Conservation (phyloP, 177 flowering plant species). For the Telopea speciosissima region DNA sequence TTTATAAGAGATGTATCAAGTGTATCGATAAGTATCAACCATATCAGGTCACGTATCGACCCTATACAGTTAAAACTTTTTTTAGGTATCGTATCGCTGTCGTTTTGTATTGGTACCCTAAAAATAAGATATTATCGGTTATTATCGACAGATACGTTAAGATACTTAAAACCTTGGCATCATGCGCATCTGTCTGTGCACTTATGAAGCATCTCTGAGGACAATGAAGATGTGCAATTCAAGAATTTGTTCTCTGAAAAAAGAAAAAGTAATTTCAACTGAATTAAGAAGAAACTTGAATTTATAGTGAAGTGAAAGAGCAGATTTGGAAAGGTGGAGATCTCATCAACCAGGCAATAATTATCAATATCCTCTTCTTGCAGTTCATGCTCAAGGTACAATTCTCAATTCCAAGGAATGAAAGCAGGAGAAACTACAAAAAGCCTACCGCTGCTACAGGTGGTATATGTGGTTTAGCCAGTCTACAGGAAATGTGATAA, state of each 20-base stretch:
- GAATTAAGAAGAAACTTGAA: not conserved
- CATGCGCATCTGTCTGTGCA: too few species aligned
- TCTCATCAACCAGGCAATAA: not conserved
- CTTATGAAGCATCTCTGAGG: not conserved
- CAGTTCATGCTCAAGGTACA: not conserved
- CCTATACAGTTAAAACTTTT: too few species aligned
- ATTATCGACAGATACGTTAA: too few species aligned
- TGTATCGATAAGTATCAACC: too few species aligned
- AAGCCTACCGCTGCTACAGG: not conserved
- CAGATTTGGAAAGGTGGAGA: not conserved
- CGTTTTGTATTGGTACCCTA: too few species aligned
- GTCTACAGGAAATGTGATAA: not conserved
- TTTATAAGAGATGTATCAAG: too few species aligned
- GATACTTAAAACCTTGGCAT: too few species aligned
- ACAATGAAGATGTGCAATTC: not conserved
- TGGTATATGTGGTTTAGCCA: not conserved
- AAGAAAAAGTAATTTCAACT: not conserved
- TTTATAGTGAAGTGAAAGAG: not conserved
- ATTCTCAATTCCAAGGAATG: not conserved
- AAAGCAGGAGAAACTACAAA: not conserved
- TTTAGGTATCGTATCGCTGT: too few species aligned
- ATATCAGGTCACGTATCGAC: too few species aligned
- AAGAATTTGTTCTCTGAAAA: not conserved
- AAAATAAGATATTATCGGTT: too few species aligned
- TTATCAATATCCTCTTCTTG: not conserved